A percentile compares a stretch with the other conserved stretches of the same genome.
Evolutionary conservation across 2,329 filamentous ascomycete genomes (phyloP).

Genomic region (Fusarium miscanthi): DNA sequence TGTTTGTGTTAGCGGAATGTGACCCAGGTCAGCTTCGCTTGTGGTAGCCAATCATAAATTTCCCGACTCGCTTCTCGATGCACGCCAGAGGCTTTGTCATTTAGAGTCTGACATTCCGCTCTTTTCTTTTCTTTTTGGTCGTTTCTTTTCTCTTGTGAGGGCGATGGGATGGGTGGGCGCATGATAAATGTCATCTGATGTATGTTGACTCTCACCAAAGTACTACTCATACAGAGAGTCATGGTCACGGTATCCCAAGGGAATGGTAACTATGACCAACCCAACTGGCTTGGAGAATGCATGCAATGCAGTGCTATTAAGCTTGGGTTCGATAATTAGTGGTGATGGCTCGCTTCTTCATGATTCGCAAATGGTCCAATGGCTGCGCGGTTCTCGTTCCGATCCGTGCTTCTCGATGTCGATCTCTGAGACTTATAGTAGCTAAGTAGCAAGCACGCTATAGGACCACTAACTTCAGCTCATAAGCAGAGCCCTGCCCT

Average conservation of each 20-base stretch:
- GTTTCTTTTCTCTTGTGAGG: background rate
- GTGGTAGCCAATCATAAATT: conserved; percentile 45
- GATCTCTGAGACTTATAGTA: conserved; percentile 9
- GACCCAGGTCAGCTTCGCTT: conserved; percentile 44
- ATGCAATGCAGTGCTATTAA: background rate
- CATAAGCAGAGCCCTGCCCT: background rate
- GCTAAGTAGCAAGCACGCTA: no score
- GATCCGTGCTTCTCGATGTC: conserved; percentile 16
- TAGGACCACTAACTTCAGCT: background rate
- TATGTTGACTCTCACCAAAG: background rate
- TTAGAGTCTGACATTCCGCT: conserved; percentile 33
- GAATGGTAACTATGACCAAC: background rate
- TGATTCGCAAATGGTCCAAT: background rate
- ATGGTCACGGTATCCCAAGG: background rate
- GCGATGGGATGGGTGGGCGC: background rate
- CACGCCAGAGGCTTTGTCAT: conserved; percentile 35
- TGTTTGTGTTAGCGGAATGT: conserved; percentile 39
- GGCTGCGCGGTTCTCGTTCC: conserved; percentile 12
- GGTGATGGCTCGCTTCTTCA: conserved; percentile 8
- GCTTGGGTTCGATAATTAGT: background rate
- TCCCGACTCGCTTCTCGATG: conserved; percentile 47
- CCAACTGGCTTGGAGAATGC: background rate
- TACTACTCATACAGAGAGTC: no score
- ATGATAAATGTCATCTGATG: background rate
- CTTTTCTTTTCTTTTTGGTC: background rate